These are phyloP conservation scores for Pelargonium australe DNA, from an alignment of 441 rosid species.

Conservation along the genomic window DNA sequence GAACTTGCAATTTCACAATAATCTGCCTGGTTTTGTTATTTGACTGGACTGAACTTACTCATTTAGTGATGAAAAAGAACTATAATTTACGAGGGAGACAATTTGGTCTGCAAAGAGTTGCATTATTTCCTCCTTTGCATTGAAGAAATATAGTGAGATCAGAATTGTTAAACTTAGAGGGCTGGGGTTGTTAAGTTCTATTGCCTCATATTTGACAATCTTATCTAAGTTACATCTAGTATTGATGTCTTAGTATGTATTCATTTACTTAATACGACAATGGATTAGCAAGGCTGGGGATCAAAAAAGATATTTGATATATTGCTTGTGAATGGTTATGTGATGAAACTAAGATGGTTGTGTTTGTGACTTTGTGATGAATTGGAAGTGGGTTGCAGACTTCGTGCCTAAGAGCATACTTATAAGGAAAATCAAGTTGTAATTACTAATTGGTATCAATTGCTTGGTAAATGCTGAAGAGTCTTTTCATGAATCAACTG, in stretches of 20 bases:
- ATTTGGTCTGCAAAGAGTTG: no score
- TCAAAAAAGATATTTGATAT: background rate
- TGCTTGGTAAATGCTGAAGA: background rate
- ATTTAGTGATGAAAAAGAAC: no score
- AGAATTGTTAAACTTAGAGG: no score
- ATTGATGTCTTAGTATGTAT: no score
- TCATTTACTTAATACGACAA: background rate
- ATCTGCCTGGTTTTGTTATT: no score
- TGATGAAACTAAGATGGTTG: background rate
- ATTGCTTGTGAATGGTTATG: background rate
- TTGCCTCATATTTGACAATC: no score
- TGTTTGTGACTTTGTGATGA: constrained; percentile 1
- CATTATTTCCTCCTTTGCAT: no score
- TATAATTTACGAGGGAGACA: no score
- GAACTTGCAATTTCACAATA: background rate
- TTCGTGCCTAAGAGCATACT: background rate
- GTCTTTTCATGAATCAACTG: background rate
- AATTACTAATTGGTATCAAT: background rate
- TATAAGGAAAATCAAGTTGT: background rate
- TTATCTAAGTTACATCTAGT: no score
- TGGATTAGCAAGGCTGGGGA: background rate
- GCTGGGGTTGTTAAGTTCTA: no score
- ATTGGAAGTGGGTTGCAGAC: background rate
- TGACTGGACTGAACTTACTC: no score
- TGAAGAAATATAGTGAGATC: no score